phyloP scores from a whole-genome alignment of 192 early-diverging fungal species.

The Rhizophlyctis rosea region DNA sequence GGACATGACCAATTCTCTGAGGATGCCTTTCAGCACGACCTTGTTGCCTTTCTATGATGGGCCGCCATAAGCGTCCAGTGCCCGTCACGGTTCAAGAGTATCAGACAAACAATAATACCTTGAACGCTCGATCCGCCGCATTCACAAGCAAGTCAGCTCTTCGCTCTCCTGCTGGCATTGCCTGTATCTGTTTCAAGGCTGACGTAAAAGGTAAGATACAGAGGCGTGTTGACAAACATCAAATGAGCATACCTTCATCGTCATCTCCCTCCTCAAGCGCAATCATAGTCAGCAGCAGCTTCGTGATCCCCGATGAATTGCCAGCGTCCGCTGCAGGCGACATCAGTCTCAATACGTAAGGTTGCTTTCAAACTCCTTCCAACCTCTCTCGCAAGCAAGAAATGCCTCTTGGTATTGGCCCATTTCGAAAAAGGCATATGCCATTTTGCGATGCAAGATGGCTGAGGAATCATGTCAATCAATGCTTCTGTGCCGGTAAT shows the following conservation, averaged over 20 bases:
- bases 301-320: not conserved
- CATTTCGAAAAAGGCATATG: constrained; percentile 16
- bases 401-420: constrained; percentile 4
- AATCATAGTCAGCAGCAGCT: constrained; percentile 12
- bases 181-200: constrained; percentile 12
- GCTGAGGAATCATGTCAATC: constrained; percentile 11
- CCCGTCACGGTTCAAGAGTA: too few species aligned
- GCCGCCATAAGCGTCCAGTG: not conserved
- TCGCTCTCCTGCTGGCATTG: not conserved
- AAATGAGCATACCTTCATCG: not conserved
- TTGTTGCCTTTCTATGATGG: constrained; percentile 18
- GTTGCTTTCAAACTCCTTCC: too few species aligned
- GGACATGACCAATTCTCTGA: constrained; percentile 18
- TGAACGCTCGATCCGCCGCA: constrained; percentile 23
- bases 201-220: not conserved
- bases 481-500: not conserved
- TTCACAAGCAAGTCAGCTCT: constrained; percentile 14
- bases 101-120: not conserved
- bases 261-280: constrained; percentile 6
- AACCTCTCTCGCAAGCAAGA: constrained; percentile 3
- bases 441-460: constrained; percentile 13
- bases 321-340: not conserved
- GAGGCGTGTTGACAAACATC: not conserved
- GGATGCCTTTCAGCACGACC: constrained; percentile 4
- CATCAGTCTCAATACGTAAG: too few species aligned